Evolutionary conservation across 768 basidiomycete species (phyloP), one percentile per base, ranked within the genome.

Genomic region (Tulasnella sp.): DNA sequence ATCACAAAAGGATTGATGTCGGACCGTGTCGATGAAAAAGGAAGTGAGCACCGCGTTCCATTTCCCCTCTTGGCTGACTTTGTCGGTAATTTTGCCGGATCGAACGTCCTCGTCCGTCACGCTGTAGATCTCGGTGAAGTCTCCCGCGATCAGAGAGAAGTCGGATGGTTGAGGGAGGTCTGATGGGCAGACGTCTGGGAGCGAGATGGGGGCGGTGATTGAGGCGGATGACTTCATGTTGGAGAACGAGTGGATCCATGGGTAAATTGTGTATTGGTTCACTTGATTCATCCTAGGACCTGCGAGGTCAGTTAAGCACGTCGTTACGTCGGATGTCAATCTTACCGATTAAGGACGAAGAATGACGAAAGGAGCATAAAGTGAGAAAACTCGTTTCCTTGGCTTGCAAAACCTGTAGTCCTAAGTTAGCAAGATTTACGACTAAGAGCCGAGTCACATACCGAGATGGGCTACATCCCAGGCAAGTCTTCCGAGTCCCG

Each of bases 11-110:
- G 8, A 17, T 69, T 59, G 9, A 37, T 7, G 1, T 77, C 85
- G 74, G 76, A 94, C 94, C 3, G 95, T 97, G 77, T 99, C 95
- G 66, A 98, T 89, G 83, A 98, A 98, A 84, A 98, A 98, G 78
- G 94, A 98, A 1, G 95, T 98, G 75, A 97, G 79, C 7, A 98
- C 85, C 0, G 91, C 91, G 75, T 96, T 88, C 94, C 94, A 98
- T 75, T 86, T 80, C 14, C 90, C 92, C 2, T 85, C 81, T 67
- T 94, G 91, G 4, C 89, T 87, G 74, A 90, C 88, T 36, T 83
- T 81, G 36, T 84, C 80, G 44, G 82, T 80, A 11, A 85, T 83
- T 41, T 69, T 44, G 2, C 52, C 52, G 0, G 52, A 32, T 36
- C 47, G 26, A n/a, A 36, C 34, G 17, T 81, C 80, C 17, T 79